Conservation (phyloP, 371 early-diverging fungal species). For the Basidiobolus meristosporus region DNA sequence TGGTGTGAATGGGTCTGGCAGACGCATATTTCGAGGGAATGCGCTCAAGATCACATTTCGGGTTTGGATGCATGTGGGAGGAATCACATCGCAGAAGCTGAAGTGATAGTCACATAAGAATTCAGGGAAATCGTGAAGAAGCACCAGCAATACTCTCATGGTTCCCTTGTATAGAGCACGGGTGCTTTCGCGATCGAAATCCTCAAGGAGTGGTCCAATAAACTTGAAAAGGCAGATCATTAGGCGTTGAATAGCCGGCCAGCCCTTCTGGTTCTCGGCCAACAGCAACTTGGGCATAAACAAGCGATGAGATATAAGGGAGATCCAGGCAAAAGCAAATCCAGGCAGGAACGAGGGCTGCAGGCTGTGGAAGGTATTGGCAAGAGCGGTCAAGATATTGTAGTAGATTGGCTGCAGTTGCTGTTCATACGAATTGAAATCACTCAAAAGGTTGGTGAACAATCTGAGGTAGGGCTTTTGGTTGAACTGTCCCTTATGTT, state of each 20-base stretch:
- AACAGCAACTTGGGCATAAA: conserved; percentile 78
- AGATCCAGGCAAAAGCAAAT: conserved; percentile 92
- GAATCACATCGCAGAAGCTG: conserved; percentile 83
- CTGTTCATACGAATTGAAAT: conserved; percentile 51
- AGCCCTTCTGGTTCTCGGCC: conserved; percentile 58
- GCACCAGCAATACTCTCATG: conserved; percentile 71
- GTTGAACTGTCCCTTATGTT: conserved; percentile 56
- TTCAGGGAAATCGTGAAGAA: conserved; percentile 96
- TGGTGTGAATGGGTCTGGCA: conserved; percentile 93
- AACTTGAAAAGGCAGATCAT: conserved; percentile 68
- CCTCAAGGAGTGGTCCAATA: conserved; percentile 63
- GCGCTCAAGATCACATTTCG: conserved; percentile 88
- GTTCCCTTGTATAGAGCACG: conserved; percentile 79
- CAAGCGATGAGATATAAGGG: conserved; percentile 75
- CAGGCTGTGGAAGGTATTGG: conserved; percentile 66
- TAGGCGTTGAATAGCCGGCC: conserved; percentile 73
- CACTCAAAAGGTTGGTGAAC: conserved; percentile 64
- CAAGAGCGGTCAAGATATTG: conserved; percentile 45
- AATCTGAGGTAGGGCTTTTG: conserved; percentile 86
- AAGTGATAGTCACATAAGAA: conserved; percentile 88
- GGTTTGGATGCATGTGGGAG: conserved; percentile 82
- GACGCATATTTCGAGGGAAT: conserved; percentile 86
- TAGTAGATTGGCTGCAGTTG: conserved; percentile 45
- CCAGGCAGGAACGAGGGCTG: conserved; percentile 83
- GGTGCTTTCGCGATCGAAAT: conserved; percentile 46